Percentiles rank a stretch among this genome's conserved stretches.
These are phyloP conservation scores for Bromus sterilis DNA, from an alignment of 176 grass and related monocot species.

Conservation along the genomic window DNA sequence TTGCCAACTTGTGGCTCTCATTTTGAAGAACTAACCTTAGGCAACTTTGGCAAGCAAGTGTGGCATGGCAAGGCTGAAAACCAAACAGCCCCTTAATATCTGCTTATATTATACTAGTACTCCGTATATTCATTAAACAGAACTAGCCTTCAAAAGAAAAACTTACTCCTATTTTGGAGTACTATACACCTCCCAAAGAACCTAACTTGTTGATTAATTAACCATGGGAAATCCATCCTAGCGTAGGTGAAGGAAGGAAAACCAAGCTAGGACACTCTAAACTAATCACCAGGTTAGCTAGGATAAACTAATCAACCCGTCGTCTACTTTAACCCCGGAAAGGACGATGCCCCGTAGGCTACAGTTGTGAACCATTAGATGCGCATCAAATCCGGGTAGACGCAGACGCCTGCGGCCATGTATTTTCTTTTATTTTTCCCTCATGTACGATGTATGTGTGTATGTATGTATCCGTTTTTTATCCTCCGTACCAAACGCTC, in stretches of 20 bases:
- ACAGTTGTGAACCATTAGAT: not conserved
- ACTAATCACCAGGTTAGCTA: not conserved
- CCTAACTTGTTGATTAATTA: too few species aligned
- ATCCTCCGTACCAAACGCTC: slow-evolving; percentile 12
- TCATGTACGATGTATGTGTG: not conserved
- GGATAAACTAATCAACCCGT: not conserved
- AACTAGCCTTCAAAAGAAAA: too few species aligned
- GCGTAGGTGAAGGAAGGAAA: not conserved
- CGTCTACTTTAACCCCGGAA: not conserved
- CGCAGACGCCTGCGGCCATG: not conserved
- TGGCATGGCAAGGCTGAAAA: too few species aligned
- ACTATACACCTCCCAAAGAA: too few species aligned
- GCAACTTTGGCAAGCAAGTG: too few species aligned
- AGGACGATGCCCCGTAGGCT: slow-evolving; percentile 14
- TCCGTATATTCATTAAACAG: too few species aligned
- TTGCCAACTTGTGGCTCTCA: too few species aligned
- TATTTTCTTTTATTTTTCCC: not conserved
- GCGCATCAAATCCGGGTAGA: slow-evolving; percentile 26
- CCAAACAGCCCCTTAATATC: too few species aligned
- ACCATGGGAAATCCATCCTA: too few species aligned
- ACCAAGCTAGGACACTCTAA: not conserved
- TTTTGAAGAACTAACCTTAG: too few species aligned
- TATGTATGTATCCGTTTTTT: not conserved
- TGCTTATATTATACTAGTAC: too few species aligned
- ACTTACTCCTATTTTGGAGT: too few species aligned